Base-by-base conservation (phyloP, 192 early-diverging fungal genomes). In the Linnemannia zychae region DNA sequence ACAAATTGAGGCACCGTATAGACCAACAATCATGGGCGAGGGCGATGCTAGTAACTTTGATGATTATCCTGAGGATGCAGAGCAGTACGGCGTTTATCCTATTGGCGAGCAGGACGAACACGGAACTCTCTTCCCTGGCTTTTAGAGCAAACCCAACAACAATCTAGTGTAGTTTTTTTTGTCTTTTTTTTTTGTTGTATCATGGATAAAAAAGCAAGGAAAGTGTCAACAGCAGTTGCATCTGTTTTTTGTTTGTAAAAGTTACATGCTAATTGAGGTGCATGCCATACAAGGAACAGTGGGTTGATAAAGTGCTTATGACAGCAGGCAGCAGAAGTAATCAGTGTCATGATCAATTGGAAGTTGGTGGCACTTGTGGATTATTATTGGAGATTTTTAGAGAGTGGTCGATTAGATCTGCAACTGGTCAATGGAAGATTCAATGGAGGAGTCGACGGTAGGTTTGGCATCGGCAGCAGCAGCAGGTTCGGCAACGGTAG, bases 41-140 rank as follows among this genome's bases (percentile, higher is more conserved):
- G 97, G 97, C 50, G 98, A 99, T 77, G 93, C 97, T 22, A 95
- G 93, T 77, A 95, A 99, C 90, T 91, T 91, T 81, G 90, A 91
- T 79, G 81, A 83, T 33, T 91, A 91, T 75, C 90, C 89, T 9
- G 90, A 91, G 67, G 88, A 88, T 50, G 79, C 82, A 66, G 88
- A 88, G 38, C 87, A 85, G 37, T 91, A 90, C 74, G 90, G 90
- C 9, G 76, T 87, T 18, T 84, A 82, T 28, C 84, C 71, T 46
- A 74, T 78, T 15, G 87, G 77, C 7, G 80, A 87, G 37, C 24
- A 38, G 53, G 80, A 82, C 50, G 86, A 87, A n/a, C 63, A 73
- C 0, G 83, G 83, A 15, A 76, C 77, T 3, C 76, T 73, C 36
- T 85, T 85, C 53, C 83, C 83, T 16, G 83, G 78, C 28, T 85